Evolutionary conservation across 139 green algal genomes (phyloP).

Genomic region (Yamagishiella unicocca): DNA sequence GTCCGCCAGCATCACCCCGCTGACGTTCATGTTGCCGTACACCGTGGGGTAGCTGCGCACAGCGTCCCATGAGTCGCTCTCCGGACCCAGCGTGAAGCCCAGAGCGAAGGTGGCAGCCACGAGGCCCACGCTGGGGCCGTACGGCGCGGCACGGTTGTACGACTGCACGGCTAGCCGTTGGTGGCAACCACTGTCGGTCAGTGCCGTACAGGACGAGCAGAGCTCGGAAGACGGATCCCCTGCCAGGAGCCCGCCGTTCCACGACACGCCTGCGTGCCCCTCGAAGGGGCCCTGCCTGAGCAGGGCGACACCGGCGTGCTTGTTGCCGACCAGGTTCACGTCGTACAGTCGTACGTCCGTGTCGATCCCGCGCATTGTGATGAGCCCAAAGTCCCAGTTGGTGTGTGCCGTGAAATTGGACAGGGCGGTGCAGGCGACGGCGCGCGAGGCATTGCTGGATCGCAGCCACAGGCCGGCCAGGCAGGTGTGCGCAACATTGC

Average conservation of each 20-base stretch:
- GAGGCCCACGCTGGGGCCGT: constrained; percentile 31
- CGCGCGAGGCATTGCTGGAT: not conserved
- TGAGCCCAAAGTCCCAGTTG: constrained; percentile 74
- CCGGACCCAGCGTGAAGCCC: constrained; percentile 60
- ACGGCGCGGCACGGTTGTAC: constrained; percentile 50
- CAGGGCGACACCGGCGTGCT: constrained; percentile 56
- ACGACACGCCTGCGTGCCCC: not conserved
- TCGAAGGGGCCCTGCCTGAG: constrained; percentile 41
- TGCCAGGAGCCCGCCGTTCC: constrained; percentile 43
- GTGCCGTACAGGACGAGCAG: constrained; percentile 42
- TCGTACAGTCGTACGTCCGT: constrained; percentile 50
- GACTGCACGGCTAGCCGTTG: constrained; percentile 45
- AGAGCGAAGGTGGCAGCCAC: constrained; percentile 54
- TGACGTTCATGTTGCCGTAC: constrained; percentile 45
- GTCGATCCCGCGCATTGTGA: constrained; percentile 61
- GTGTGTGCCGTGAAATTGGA: constrained; percentile 54
- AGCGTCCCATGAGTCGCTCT: constrained; percentile 56
- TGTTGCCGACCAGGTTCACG: constrained; percentile 52
- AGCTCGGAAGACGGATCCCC: constrained; percentile 22
- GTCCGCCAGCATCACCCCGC: constrained; percentile 50
- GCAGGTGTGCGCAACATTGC: constrained; percentile 57
- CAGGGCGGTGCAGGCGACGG: constrained; percentile 51
- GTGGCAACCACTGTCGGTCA: constrained; percentile 53
- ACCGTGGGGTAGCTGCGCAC: constrained; percentile 58
- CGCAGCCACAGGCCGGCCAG: constrained; percentile 51